Conservation (phyloP, 2,329 filamentous ascomycete genomes). For the Helicocarpus griseus region DNA sequence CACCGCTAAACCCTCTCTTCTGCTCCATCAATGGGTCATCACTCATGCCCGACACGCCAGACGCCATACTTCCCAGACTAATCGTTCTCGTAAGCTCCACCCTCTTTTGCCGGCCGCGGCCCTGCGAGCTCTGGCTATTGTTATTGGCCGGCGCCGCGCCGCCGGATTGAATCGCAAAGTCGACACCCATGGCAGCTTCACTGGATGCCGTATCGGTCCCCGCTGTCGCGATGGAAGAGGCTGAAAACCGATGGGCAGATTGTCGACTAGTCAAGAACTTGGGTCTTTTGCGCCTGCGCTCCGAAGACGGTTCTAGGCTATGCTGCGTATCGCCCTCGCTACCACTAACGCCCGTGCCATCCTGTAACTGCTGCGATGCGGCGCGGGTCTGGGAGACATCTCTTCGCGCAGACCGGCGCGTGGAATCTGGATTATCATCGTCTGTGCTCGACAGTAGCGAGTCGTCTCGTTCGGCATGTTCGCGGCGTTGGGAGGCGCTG, state of each 20-base stretch:
- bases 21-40: slow-evolving; percentile 38
- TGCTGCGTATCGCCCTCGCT: slow-evolving; percentile 17
- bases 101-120: slow-evolving; percentile 32
- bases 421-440: slow-evolving; percentile 9
- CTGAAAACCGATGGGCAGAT: slow-evolving; percentile 49
- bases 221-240: slow-evolving; percentile 45
- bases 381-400: slow-evolving; percentile 3
- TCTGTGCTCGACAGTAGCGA: not conserved
- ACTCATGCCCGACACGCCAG: slow-evolving; percentile 52
- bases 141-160: slow-evolving; percentile 52
- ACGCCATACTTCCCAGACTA: slow-evolving; percentile 83
- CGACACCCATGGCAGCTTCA: slow-evolving; percentile 64
- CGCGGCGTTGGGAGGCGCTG: not conserved
- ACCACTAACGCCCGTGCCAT: slow-evolving; percentile 10
- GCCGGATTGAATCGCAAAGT: slow-evolving; percentile 75
- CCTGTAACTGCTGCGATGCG: slow-evolving; percentile 2
- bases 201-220: slow-evolving; percentile 55
- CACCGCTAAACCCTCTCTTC: slow-evolving; percentile 31
- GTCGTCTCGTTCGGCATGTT: not conserved
- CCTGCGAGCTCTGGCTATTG: slow-evolving; percentile 14
- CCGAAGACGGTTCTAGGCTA: slow-evolving; percentile 13
- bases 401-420: slow-evolving; percentile 3
- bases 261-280: slow-evolving; percentile 47
- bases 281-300: slow-evolving; percentile 38
- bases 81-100: slow-evolving; percentile 59